A percentile compares a stretch with the other conserved stretches of the same genome.
phyloP scores from a whole-genome alignment of 805 yeast species.

The Danielozyma ontarioensis region DNA sequence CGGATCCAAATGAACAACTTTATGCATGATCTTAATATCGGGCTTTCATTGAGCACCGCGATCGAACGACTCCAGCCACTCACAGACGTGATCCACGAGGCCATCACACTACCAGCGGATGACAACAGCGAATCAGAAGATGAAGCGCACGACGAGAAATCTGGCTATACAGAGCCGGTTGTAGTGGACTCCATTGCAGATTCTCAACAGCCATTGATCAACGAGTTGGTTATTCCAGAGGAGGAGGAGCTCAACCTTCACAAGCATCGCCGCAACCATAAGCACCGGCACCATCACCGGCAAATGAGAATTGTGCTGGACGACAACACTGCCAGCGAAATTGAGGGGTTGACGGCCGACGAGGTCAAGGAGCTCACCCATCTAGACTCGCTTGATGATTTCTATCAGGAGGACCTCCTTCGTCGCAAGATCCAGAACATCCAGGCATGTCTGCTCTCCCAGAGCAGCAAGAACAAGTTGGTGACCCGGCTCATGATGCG shows the following conservation, averaged over 20 bases:
- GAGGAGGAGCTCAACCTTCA: constrained; percentile 15
- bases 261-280: constrained; percentile 4
- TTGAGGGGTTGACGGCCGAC: constrained; percentile 32
- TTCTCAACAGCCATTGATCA: constrained; percentile 43
- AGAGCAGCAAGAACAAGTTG: constrained; percentile 42
- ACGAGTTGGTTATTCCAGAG: constrained; percentile 49
- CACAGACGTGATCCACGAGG: constrained; percentile 40
- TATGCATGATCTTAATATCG: constrained; percentile 37
- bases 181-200: constrained; percentile 47
- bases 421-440: constrained; percentile 47
- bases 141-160: constrained; percentile 17
- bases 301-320: constrained; percentile 8
- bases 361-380: constrained; percentile 33
- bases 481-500: constrained; percentile 69
- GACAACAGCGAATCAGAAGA: constrained; percentile 29
- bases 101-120: constrained; percentile 47
- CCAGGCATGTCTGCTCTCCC: constrained; percentile 33
- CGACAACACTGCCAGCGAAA: constrained; percentile 13
- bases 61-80: constrained; percentile 46
- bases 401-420: constrained; percentile 33
- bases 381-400: constrained; percentile 31
- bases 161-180: constrained; percentile 44
- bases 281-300: constrained; percentile 1
- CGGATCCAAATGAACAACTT: constrained; percentile 39
- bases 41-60: constrained; percentile 47